A percentile compares a stretch with the other conserved stretches of the same genome.
Conservation (phyloP, 768 basidiomycete genomes). For the Myochromella boudieri region DNA sequence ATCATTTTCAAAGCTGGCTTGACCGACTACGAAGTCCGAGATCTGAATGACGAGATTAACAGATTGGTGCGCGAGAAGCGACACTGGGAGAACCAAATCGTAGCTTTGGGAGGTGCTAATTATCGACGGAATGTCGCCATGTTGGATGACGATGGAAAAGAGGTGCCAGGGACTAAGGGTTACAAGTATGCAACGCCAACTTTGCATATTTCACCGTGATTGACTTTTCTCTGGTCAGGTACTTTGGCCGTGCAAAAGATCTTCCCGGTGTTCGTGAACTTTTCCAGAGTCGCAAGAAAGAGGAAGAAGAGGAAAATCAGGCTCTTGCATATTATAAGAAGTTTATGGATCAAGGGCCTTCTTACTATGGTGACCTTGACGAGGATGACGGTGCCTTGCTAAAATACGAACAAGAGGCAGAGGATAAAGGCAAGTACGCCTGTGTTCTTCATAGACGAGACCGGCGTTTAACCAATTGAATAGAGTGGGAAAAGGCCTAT, state of each 20-base stretch:
- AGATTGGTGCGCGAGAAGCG: constrained; percentile 91
- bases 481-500: constrained; percentile 71
- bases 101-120: constrained; percentile 94
- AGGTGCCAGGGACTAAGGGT: constrained; percentile 94
- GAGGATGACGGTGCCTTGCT: constrained; percentile 71
- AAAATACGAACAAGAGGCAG: constrained; percentile 67
- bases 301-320: constrained; percentile 87
- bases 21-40: constrained; percentile 94
- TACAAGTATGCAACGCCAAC: constrained; percentile 71
- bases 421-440: constrained; percentile 62
- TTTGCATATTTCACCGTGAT: not conserved
- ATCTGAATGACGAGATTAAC: constrained; percentile 98
- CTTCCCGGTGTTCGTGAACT: constrained; percentile 93
- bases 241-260: constrained; percentile 96
- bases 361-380: constrained; percentile 91
- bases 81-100: constrained; percentile 98
- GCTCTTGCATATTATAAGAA: constrained; percentile 78
- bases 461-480: constrained; percentile 2
- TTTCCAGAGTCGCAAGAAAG: constrained; percentile 83
- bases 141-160: constrained; percentile 92
- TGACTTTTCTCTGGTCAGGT: constrained; percentile 45
- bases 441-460: not conserved
- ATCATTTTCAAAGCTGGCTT: constrained; percentile 63
- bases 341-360: constrained; percentile 83
- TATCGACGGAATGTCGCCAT: constrained; percentile 92